Percentiles rank a stretch among this genome's conserved stretches.
These are phyloP conservation scores for Pezicula carpinea DNA, from an alignment of 2,329 filamentous ascomycete species.

Conservation along the genomic window DNA sequence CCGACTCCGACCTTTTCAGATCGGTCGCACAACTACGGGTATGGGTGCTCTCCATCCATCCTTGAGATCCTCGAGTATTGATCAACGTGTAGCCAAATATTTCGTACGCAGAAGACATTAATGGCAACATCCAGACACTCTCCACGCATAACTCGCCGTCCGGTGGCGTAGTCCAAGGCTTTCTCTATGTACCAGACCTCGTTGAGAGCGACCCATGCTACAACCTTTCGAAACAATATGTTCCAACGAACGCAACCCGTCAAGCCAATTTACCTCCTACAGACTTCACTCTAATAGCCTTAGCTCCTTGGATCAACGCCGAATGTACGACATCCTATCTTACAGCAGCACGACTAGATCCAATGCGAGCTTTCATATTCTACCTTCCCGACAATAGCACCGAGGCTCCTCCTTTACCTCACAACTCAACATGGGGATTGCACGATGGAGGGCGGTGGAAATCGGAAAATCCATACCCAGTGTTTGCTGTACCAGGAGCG, in stretches of 20 bases:
- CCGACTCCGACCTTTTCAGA: slow-evolving; percentile 10
- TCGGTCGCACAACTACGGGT: slow-evolving; percentile 22
- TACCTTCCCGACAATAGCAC: slow-evolving; percentile 54
- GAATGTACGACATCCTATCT: slow-evolving; percentile 74
- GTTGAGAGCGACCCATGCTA: slow-evolving; percentile 54
- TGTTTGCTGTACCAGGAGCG: slow-evolving; percentile 73
- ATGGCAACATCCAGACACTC: slow-evolving; percentile 68
- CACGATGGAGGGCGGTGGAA: slow-evolving; percentile 70
- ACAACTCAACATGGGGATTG: slow-evolving; percentile 65
- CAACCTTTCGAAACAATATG: slow-evolving; percentile 55
- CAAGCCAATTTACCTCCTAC: slow-evolving; percentile 61
- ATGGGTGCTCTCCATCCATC: slow-evolving; percentile 7
- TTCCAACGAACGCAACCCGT: slow-evolving; percentile 73
- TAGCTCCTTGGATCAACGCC: slow-evolving; percentile 80
- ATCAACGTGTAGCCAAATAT: slow-evolving; percentile 21
- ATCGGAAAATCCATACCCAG: slow-evolving; percentile 64
- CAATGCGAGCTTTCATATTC: slow-evolving; percentile 59
- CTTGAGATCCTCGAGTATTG: slow-evolving; percentile 3
- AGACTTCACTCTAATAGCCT: slow-evolving; percentile 70
- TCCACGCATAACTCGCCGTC: slow-evolving; percentile 61
- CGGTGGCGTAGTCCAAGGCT: slow-evolving; percentile 62
- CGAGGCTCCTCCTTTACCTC: slow-evolving; percentile 58
- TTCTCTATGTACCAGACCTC: slow-evolving; percentile 81
- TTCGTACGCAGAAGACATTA: slow-evolving; percentile 30
- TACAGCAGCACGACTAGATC: slow-evolving; percentile 49